Evolutionary conservation across 2,329 filamentous ascomycete species (phyloP).

Genomic region (Trichoderma koningiopsis): DNA sequence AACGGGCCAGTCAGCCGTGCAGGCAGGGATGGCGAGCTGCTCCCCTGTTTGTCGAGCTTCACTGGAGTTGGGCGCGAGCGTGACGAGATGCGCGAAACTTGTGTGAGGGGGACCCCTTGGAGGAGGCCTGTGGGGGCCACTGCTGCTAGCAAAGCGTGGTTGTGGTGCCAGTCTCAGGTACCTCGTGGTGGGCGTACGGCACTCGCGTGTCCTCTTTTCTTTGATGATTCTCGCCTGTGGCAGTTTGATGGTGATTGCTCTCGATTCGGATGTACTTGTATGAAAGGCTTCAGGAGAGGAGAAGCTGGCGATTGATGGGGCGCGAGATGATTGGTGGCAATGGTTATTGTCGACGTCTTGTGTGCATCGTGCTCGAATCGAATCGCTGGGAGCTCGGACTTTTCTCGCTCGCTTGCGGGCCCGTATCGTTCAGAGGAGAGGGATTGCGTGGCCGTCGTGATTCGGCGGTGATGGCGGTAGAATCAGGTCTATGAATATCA

Average conservation of each 20-base stretch:
- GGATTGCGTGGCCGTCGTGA: background rate
- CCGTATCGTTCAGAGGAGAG: background rate
- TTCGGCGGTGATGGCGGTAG: background rate
- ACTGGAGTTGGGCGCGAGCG: constrained; percentile 1
- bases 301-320: background rate
- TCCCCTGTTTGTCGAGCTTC: background rate
- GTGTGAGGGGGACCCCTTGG: background rate
- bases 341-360: background rate
- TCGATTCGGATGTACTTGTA: too few species aligned
- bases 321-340: background rate
- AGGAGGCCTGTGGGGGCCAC: background rate
- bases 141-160: background rate
- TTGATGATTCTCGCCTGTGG: background rate
- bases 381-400: background rate
- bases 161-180: background rate
- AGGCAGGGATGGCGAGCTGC: constrained; percentile 20
- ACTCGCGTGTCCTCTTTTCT: background rate
- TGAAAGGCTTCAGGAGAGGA: background rate
- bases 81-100: constrained; percentile 18
- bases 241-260: background rate
- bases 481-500: background rate
- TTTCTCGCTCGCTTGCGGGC: background rate
- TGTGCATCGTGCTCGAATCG: background rate
- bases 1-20: constrained; percentile 13
- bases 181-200: background rate